Evolutionary conservation across 2,329 filamentous ascomycete genomes (phyloP).

Genomic region (Teratosphaeria epicoccoides): DNA sequence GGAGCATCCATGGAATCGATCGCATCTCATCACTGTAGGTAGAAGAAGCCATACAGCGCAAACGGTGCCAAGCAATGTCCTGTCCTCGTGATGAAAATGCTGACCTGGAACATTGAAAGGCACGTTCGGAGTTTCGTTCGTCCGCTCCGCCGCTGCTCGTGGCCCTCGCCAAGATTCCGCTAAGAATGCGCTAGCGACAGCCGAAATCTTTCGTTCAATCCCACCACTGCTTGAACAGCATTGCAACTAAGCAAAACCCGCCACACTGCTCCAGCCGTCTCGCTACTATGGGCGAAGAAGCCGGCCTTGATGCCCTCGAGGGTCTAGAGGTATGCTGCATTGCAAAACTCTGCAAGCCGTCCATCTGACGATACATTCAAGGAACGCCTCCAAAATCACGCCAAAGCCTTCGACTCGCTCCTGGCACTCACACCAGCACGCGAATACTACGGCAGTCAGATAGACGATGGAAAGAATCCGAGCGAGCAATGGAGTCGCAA

Average conservation of each 20-base stretch:
- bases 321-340: neutral
- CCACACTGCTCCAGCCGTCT: neutral
- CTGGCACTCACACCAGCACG: conserved; percentile 82
- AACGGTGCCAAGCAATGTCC: neutral
- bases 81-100: too few relatives aligned
- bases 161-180: neutral
- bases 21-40: too few relatives aligned
- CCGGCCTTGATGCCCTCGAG: neutral
- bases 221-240: neutral
- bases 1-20: too few relatives aligned
- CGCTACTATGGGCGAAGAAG: neutral
- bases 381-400: conserved; percentile 45
- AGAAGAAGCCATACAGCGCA: neutral
- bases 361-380: conserved; percentile 15
- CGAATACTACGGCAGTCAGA: conserved; percentile 57
- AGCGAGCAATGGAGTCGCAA: conserved; percentile 88
- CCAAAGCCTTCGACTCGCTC: conserved; percentile 75
- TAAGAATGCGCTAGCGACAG: too few relatives aligned
- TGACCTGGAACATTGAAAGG: too few relatives aligned
- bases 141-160: too few relatives aligned
- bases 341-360: neutral
- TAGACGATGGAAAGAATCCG: conserved; percentile 56
- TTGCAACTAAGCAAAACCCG: neutral
- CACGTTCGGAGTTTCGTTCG: neutral
- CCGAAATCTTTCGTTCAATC: neutral